Conservation (phyloP, 352 stramenopile genomes). For the Globisporangium canariense region DNA sequence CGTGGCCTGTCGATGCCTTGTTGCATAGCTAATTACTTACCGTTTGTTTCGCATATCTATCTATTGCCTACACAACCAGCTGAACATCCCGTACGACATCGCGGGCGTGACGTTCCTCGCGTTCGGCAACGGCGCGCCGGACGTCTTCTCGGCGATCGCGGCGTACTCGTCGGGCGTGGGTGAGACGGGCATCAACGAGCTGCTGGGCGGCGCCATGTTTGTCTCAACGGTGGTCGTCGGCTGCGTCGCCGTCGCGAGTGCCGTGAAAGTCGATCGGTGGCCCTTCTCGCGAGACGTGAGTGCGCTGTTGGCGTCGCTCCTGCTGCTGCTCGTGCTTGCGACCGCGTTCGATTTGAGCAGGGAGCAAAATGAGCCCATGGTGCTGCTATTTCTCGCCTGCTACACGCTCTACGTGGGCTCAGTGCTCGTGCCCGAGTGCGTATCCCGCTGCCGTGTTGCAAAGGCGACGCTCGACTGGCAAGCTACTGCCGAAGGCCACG, state of each 20-base stretch:
- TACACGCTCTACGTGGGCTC: constrained; percentile 62
- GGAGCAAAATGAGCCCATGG: constrained; percentile 19
- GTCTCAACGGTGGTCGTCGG: constrained; percentile 93
- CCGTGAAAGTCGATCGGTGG: constrained; percentile 59
- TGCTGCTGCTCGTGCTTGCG: constrained; percentile 43
- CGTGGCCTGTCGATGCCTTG: no score
- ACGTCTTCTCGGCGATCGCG: constrained; percentile 93
- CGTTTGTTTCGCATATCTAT: not conserved
- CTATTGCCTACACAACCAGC: constrained; percentile 22
- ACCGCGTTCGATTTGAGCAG: constrained; percentile 14
- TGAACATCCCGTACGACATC: constrained; percentile 88
- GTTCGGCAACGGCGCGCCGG: constrained; percentile 96
- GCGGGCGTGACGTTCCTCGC: constrained; percentile 97
- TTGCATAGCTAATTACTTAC: not conserved
- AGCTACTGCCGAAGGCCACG: not conserved
- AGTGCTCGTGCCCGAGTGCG: constrained; percentile 53
- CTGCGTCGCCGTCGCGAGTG: constrained; percentile 72
- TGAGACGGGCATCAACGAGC: constrained; percentile 87
- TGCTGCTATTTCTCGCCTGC: constrained; percentile 43
- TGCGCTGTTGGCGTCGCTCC: constrained; percentile 43
- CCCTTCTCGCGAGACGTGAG: constrained; percentile 64
- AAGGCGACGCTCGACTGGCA: not conserved
- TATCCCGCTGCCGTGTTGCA: constrained; percentile 28
- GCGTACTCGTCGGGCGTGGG: constrained; percentile 74
- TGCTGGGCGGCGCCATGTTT: constrained; percentile 95